Percentiles rank a stretch among this genome's conserved stretches.
Evolutionary conservation across 225 moss, liverwort and hornwort genomes (phyloP).

Genomic region (Bryum argenteum): DNA sequence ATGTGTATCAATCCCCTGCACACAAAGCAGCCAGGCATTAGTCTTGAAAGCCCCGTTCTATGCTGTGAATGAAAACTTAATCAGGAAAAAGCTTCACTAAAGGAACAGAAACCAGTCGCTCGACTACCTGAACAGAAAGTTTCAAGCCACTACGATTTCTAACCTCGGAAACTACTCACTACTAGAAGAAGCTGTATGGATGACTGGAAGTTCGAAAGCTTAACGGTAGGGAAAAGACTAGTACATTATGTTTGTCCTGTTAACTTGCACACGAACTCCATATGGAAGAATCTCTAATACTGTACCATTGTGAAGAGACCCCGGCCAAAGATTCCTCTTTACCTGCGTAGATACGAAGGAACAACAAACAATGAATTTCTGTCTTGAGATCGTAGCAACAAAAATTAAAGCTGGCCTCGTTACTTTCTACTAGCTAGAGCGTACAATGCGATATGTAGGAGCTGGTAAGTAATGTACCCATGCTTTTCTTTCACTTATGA

Average conservation of each 20-base stretch:
- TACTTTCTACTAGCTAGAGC: neutral
- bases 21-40: constrained; percentile 22
- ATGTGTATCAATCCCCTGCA: constrained; percentile 64
- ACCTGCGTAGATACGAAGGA: constrained; percentile 34
- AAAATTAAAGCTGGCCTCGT: constrained; percentile 5
- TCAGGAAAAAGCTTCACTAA: neutral
- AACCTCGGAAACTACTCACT: neutral
- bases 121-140: neutral
- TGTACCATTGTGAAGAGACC: constrained; percentile 54
- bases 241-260: constrained; percentile 55
- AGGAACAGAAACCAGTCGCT: neutral
- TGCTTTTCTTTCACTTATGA: constrained; percentile 58
- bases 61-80: neutral
- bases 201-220: constrained; percentile 11
- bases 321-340: constrained; percentile 50
- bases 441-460: constrained; percentile 1
- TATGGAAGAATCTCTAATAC: constrained; percentile 43
- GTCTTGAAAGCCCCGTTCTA: neutral
- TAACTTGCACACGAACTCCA: constrained; percentile 55
- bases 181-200: neutral
- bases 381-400: neutral
- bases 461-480: constrained; percentile 43
- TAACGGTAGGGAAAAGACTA: constrained; percentile 14
- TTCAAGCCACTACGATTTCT: neutral
- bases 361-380: constrained; percentile 9